phyloP scores from a whole-genome alignment of 2,329 filamentous ascomycete genomes.

The Fusarium sp. region DNA sequence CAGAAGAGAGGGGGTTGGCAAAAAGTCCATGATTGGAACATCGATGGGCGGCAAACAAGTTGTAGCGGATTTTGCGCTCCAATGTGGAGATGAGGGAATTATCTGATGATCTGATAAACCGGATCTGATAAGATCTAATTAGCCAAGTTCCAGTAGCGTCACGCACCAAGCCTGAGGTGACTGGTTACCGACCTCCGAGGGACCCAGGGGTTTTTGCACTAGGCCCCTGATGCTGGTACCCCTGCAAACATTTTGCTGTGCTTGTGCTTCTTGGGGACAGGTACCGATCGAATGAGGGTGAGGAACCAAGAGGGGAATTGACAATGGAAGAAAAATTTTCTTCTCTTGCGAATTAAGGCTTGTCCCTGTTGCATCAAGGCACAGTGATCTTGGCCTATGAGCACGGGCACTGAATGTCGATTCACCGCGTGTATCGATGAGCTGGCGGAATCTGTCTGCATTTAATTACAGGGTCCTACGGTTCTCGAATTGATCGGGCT shows the following conservation, averaged over 20 bases:
- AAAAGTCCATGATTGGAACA: constrained; percentile 35
- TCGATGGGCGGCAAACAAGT: constrained; percentile 21
- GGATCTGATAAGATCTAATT: constrained; percentile 60
- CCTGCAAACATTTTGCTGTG: constrained; percentile 24
- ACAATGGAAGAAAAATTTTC: constrained; percentile 29
- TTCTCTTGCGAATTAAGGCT: constrained; percentile 10
- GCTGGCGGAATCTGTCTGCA: constrained; percentile 6
- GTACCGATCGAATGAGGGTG: constrained; percentile 35
- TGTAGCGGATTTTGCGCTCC: constrained; percentile 27
- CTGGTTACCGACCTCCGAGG: constrained; percentile 42
- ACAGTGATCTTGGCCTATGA: constrained; percentile 13
- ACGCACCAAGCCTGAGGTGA: constrained; percentile 40
- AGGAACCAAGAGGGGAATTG: constrained; percentile 18
- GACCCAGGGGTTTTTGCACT: constrained; percentile 31
- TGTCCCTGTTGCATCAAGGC: constrained; percentile 9
- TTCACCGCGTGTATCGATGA: constrained; percentile 16
- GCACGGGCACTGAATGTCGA: neutral
- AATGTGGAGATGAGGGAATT: constrained; percentile 60
- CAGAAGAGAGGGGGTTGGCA: constrained; percentile 14
- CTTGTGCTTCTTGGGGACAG: constrained; percentile 30
- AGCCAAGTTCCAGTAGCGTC: constrained; percentile 43
- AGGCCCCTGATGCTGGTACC: constrained; percentile 20
- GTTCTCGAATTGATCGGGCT: constrained; percentile 1
- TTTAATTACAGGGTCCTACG: neutral
- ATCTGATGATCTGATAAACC: constrained; percentile 72